These are phyloP conservation scores for Solanum commersonii DNA, from an alignment of 257 asterid genomes.

Conservation along the genomic window DNA sequence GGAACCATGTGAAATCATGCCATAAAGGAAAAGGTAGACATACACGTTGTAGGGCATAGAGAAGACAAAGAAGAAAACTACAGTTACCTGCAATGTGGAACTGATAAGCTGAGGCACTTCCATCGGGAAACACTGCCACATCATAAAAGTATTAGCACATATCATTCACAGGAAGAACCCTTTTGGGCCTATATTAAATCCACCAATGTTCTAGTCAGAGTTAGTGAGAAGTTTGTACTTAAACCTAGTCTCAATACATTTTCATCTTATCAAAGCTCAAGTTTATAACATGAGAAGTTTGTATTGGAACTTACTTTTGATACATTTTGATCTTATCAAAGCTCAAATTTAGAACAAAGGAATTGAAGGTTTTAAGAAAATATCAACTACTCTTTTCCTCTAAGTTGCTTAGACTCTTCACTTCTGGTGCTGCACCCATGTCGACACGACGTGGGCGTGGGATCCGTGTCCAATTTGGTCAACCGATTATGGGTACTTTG, in stretches of 20 bases:
- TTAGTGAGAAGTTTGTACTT: not conserved
- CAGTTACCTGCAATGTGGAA: constrained; percentile 60
- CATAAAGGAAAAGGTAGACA: not conserved
- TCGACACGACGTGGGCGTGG: too few species aligned
- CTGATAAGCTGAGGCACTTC: constrained; percentile 80
- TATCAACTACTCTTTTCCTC: not conserved
- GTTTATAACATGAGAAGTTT: not conserved
- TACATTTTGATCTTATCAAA: not conserved
- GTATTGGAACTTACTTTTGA: not conserved
- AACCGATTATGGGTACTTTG: too few species aligned
- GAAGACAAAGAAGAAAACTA: constrained; percentile 1
- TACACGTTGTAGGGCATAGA: not conserved
- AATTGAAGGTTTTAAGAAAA: not conserved
- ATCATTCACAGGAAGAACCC: not conserved
- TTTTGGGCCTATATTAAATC: not conserved
- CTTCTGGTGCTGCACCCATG: too few species aligned
- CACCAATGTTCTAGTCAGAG: not conserved
- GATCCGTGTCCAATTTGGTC: too few species aligned
- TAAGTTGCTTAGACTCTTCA: too few species aligned
- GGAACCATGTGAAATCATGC: not conserved
- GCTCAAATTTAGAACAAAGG: not conserved
- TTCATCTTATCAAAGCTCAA: not conserved
- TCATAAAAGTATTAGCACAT: constrained; percentile 7
- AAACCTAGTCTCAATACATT: not conserved
- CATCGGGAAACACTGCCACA: constrained; percentile 79